Evolutionary conservation across 2,329 filamentous ascomycete genomes (phyloP), one percentile per base, ranked within the genome.

Genomic region (Colletotrichum sp.): DNA sequence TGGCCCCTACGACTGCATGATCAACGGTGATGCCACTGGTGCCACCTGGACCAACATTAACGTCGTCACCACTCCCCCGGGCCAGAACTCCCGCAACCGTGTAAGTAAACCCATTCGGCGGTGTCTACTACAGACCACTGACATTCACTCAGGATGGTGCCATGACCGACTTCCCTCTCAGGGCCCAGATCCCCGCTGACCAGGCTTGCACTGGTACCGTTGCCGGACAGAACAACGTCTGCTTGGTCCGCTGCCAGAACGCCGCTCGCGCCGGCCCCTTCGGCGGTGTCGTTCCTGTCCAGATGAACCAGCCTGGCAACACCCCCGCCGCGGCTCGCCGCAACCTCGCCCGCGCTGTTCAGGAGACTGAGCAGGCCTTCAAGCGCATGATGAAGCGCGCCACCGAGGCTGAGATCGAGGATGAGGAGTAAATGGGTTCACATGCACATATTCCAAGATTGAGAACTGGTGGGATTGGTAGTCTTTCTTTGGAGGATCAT

Each of bases 221-320:
- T 12, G 90, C 88, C 15, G 90, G 89, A 28, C 86, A 90, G 82
- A 82, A 84, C 55, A 90, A 90, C 78, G 86, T 91, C 78, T 92
- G 90, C 84, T 87, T 92, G 80, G 90, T 92, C 61, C 87, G 89
- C 32, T 92, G 90, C 82, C 82, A 90, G 83, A 92, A 92, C 82
- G 85, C 84, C 2, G 90, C 90, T 82, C 85, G 84, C 4, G 89
- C 90, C 63, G 90, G 90, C 15, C 90, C 90, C 26, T 92, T 92
- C 79, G 90, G 91, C 72, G 85, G 85, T 48, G 81, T 85, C 57
- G 80, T 86, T 10, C 83, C 84, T 12, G 71, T 78, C 9, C 76
- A 78, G 71, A 74, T 78, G 57, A 24, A 24, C 24, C 65, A 71
- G 59, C 39, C 74, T 5, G 74, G 70, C 48, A 71, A 71, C 70